These are phyloP conservation scores for Pterocarpus macrocarpus DNA, from an alignment of 306 rosid genomes.

Conservation along the genomic window DNA sequence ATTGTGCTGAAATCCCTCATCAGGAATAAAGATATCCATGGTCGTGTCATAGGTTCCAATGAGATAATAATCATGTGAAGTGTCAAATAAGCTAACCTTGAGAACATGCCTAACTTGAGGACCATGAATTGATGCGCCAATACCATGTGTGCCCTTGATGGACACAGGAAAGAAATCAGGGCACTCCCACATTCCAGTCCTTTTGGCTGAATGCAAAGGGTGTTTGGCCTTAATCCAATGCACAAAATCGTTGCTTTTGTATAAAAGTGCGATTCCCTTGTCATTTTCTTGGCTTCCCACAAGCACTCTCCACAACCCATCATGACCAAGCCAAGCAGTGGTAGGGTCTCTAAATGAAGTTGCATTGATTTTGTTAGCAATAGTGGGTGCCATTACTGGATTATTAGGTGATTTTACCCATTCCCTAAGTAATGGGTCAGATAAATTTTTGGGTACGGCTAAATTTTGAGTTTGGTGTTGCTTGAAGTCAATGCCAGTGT, in stretches of 20 bases:
- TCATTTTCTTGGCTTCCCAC: conserved; percentile 51
- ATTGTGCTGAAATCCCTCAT: conserved; percentile 35
- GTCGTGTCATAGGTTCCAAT: conserved; percentile 53
- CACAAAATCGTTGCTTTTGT: conserved; percentile 56
- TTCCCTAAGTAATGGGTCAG: conserved; percentile 54
- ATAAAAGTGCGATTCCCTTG: conserved; percentile 51
- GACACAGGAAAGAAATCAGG: conserved; percentile 64
- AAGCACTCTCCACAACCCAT: conserved; percentile 58
- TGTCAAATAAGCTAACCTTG: conserved; percentile 53
- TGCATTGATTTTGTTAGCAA: conserved; percentile 37
- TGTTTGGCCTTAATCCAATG: conserved; percentile 51
- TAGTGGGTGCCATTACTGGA: conserved; percentile 35
- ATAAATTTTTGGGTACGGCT: conserved; percentile 44
- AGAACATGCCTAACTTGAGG: conserved; percentile 56
- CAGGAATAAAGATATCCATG: conserved; percentile 50
- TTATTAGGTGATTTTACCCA: conserved; percentile 52
- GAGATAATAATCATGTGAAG: conserved; percentile 48
- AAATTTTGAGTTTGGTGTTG: conserved; percentile 47
- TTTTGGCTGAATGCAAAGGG: conserved; percentile 49
- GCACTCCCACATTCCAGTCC: conserved; percentile 62
- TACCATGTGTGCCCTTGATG: conserved; percentile 38
- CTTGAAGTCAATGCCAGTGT: conserved; percentile 44
- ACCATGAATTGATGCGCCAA: conserved; percentile 37
- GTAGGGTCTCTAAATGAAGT: conserved; percentile 55
- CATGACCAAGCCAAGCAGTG: conserved; percentile 54